Conservation (phyloP, 129 eudicot species). For the Erigeron canadensis region DNA sequence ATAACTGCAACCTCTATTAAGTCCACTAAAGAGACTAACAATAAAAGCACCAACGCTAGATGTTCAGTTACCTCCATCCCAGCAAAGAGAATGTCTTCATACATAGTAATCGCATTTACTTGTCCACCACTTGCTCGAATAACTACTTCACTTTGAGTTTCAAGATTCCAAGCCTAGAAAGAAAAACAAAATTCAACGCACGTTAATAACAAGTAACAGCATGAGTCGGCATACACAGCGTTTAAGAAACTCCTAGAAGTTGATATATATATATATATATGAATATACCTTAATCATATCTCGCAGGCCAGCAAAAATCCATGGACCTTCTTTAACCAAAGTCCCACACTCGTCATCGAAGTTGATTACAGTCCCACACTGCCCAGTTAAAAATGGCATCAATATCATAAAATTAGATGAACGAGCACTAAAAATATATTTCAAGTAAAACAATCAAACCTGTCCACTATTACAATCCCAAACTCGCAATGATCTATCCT, state of each 20-base stretch:
- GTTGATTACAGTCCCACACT: constrained; percentile 45
- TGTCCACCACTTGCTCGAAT: constrained; percentile 51
- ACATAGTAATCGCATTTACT: constrained; percentile 51
- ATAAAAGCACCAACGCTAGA: not conserved
- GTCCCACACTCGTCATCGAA: constrained; percentile 45
- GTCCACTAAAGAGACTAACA: not conserved
- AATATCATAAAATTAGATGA: constrained; percentile 7
- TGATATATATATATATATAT: not conserved
- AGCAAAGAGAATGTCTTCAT: constrained; percentile 51
- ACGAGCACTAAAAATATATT: not conserved
- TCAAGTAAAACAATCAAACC: constrained; percentile 34
- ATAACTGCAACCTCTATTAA: not conserved
- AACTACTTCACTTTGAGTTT: constrained; percentile 40
- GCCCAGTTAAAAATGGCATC: constrained; percentile 11
- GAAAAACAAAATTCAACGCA: not conserved
- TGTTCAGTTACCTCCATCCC: constrained; percentile 54
- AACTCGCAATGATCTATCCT: constrained; percentile 54
- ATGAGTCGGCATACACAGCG: not conserved
- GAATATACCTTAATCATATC: constrained; percentile 54
- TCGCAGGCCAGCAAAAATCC: constrained; percentile 68
- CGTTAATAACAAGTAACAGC: not conserved
- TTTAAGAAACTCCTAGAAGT: not conserved
- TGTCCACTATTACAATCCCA: constrained; percentile 80
- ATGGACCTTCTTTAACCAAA: constrained; percentile 60
- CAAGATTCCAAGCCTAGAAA: constrained; percentile 57